phyloP scores from a whole-genome alignment of 805 yeast species.

The Metschnikowia colocasiae region DNA sequence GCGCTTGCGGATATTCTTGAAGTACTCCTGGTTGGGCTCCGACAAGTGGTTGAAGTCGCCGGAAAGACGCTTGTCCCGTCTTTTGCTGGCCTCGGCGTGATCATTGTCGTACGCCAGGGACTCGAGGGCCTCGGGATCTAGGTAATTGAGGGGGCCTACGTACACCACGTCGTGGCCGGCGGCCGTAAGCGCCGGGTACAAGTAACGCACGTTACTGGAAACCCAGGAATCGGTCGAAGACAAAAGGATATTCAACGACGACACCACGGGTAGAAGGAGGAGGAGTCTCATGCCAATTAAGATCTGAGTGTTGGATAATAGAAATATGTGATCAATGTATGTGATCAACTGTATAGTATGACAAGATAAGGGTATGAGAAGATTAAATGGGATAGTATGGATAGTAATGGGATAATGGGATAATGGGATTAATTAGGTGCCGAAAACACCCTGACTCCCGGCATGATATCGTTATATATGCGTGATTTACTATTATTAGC shows the following conservation, averaged over 20 bases:
- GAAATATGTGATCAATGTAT: too few relatives aligned
- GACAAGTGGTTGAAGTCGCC: slow-evolving; percentile 37
- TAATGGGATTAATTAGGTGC: too few relatives aligned
- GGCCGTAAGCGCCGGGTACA: slow-evolving; percentile 27
- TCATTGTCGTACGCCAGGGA: too few relatives aligned
- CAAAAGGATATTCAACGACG: slow-evolving; percentile 28
- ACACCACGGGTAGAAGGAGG: slow-evolving; percentile 5
- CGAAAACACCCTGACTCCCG: too few relatives aligned
- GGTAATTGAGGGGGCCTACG: slow-evolving; percentile 29
- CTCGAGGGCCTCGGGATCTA: slow-evolving; percentile 3
- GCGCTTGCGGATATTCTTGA: slow-evolving; percentile 17
- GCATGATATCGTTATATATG: too few relatives aligned
- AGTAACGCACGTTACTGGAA: slow-evolving; percentile 28
- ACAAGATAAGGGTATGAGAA: too few relatives aligned
- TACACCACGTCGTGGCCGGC: slow-evolving; percentile 31
- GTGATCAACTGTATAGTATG: too few relatives aligned
- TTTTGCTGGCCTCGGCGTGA: neutral
- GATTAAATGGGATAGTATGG: too few relatives aligned
- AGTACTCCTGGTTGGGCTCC: slow-evolving; percentile 30
- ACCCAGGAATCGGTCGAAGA: slow-evolving; percentile 39
- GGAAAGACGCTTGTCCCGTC: neutral
- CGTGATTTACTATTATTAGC: too few relatives aligned
- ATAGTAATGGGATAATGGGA: too few relatives aligned
- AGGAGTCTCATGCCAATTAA: neutral
- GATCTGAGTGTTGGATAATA: too few relatives aligned